These are phyloP conservation scores for Dactylellina parvicollis DNA, from an alignment of 2,329 filamentous ascomycete species.

Conservation along the genomic window DNA sequence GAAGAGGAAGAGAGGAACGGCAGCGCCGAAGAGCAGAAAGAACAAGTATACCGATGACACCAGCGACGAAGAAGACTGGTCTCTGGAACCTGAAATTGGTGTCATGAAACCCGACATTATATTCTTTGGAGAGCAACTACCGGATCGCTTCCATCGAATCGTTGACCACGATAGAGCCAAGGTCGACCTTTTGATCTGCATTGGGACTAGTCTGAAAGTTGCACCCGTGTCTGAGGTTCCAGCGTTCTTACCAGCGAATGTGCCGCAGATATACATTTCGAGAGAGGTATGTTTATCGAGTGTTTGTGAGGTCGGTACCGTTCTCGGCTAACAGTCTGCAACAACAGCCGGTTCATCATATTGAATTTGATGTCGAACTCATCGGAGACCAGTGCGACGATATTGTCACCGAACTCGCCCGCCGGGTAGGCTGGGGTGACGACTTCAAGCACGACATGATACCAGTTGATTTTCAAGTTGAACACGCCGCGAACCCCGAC, in stretches of 20 bases:
- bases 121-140: conserved; percentile 88
- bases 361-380: conserved; percentile 95
- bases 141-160: conserved; percentile 82
- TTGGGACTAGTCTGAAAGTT: conserved; percentile 95
- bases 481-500: conserved; percentile 30
- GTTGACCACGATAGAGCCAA: conserved; percentile 80
- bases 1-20: conserved; percentile 62
- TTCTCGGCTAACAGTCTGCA: conserved; percentile 35
- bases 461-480: conserved; percentile 61
- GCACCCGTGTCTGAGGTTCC: conserved; percentile 93
- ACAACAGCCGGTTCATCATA: conserved; percentile 77
- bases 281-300: conserved; percentile 68
- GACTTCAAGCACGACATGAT: conserved; percentile 81
- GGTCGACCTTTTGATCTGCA: conserved; percentile 91
- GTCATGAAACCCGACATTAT: conserved; percentile 60
- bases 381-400: conserved; percentile 89
- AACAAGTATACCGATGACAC: conserved; percentile 56
- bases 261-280: conserved; percentile 91
- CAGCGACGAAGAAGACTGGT: conserved; percentile 58
- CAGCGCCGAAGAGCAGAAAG: conserved; percentile 53
- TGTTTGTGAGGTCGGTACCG: neutral
- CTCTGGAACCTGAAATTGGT: conserved; percentile 62
- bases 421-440: conserved; percentile 79
- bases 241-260: conserved; percentile 77
- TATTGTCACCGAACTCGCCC: conserved; percentile 85